Base-by-base conservation (phyloP, 176 grass and related monocot genomes). In the Neostapfia colusana region DNA sequence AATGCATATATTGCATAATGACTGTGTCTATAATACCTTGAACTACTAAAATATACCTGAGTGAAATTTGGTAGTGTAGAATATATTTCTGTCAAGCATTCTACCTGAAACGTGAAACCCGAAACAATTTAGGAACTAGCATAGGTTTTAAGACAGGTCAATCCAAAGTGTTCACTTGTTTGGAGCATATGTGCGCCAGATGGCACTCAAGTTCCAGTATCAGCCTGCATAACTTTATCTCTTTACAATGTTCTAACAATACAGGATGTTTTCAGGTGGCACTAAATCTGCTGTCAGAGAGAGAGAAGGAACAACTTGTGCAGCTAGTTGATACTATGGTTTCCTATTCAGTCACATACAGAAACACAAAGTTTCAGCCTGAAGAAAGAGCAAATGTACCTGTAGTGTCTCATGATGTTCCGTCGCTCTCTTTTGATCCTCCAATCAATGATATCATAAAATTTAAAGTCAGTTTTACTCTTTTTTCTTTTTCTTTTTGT, bases 271-370 rank as follows among this genome's bases (percentile, higher is more conserved):
- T 82, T 75, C 87, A 98, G 91, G 95, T 90, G 56, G 91, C 91
- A 57, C 74, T 88, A 61, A 85, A 95, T 92, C 85, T 95, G 69
- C 60, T 90, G 40, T 95, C 89, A 40, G 83, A 95, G 65, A 95
- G 87, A 83, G 91, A 92, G 78, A 98, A 90, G 63, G 65, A 98
- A 78, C 89, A 94, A 43, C 83, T 94, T 16, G 69, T 69, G 71
- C 76, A 94, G 59, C 82, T 98, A 79, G 82, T 94, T 71, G 89
- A 98, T 90, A 92, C 95, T 20, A 98, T 98, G 91, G 89, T 94
- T 76, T 86, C 87, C 44, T 90, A 92, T 68, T 98, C 87, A 78
- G 72, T 98, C 77, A 90, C 86, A 53, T 98, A 94, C 73, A 98
- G 45, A 92, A 90, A 86, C 64, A 90, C 77, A 53, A 94, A 98